These are phyloP conservation scores for Claviceps fusiformis DNA, from an alignment of 2,329 filamentous ascomycete species.

Conservation along the genomic window DNA sequence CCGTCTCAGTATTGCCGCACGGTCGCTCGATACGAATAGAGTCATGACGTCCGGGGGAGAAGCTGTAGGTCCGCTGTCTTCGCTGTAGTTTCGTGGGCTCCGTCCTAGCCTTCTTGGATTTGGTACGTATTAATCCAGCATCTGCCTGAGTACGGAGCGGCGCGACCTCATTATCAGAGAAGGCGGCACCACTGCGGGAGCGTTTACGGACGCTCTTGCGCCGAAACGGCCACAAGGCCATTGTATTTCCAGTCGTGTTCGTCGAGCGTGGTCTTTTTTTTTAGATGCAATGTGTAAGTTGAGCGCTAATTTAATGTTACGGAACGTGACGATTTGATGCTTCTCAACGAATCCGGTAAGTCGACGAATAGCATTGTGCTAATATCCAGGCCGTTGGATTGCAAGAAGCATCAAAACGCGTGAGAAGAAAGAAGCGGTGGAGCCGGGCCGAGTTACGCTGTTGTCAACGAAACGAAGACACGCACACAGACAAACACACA, in stretches of 20 bases:
- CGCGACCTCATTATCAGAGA: conserved; percentile 36
- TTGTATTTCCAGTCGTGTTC: conserved; percentile 20
- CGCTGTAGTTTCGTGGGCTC: conserved; percentile 35
- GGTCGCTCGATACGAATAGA: conserved; percentile 28
- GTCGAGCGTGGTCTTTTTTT: neutral
- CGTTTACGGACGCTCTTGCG: conserved; percentile 56
- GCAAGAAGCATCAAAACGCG: conserved; percentile 1
- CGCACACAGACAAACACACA: neutral
- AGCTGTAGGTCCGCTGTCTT: conserved; percentile 42
- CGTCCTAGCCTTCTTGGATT: conserved; percentile 26
- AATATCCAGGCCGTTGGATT: neutral
- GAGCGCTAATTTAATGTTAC: conserved; percentile 1
- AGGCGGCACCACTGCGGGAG: conserved; percentile 37
- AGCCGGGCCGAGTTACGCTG: neutral
- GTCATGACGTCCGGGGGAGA: conserved; percentile 46
- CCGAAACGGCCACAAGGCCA: conserved; percentile 77
- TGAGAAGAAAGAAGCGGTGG: neutral
- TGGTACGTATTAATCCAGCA: conserved; percentile 12
- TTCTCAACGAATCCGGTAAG: conserved; percentile 1
- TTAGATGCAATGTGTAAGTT: neutral
- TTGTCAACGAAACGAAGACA: neutral
- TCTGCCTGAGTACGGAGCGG: conserved; percentile 24
- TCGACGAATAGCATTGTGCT: conserved; percentile 6
- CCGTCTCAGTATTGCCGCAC: conserved; percentile 4
- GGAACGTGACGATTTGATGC: neutral